A percentile compares a stretch with the other conserved stretches of the same genome.
phyloP scores from a whole-genome alignment of 2,329 filamentous ascomycete genomes.

The Atkinsonella hypoxylon region DNA sequence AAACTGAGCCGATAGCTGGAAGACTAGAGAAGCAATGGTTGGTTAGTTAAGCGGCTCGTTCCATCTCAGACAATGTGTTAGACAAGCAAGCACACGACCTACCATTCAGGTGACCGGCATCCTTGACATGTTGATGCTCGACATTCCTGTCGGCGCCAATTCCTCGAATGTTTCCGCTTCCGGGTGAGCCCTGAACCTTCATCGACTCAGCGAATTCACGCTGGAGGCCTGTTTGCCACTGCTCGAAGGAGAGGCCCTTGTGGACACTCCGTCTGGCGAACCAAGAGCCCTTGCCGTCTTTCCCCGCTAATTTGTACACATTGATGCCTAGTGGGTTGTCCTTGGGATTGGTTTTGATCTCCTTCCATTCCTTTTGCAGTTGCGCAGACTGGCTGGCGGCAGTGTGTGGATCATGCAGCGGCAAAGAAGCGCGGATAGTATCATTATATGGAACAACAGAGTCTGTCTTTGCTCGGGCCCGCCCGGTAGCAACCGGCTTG shows the following conservation, averaged over 20 bases:
- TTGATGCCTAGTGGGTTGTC: constrained; percentile 67
- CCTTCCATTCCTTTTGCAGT: constrained; percentile 80
- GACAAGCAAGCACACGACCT: not conserved
- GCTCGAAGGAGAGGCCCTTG: constrained; percentile 61
- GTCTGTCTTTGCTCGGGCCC: constrained; percentile 43
- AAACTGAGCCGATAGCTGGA: constrained; percentile 78
- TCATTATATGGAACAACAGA: constrained; percentile 39
- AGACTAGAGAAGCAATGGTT: constrained; percentile 40
- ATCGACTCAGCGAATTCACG: constrained; percentile 71
- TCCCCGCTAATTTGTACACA: constrained; percentile 67
- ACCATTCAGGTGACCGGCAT: constrained; percentile 53
- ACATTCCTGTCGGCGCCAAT: constrained; percentile 71
- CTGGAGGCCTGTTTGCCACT: constrained; percentile 66
- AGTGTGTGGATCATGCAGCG: constrained; percentile 27
- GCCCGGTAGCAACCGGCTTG: constrained; percentile 26
- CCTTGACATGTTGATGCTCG: constrained; percentile 47
- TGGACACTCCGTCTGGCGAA: constrained; percentile 80
- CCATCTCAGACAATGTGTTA: not conserved
- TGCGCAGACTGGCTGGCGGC: constrained; percentile 26
- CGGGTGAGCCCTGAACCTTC: constrained; percentile 55
- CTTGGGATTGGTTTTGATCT: constrained; percentile 56
- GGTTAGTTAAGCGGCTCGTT: not conserved
- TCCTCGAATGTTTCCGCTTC: constrained; percentile 66
- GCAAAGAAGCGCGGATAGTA: constrained; percentile 37
- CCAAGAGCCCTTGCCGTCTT: constrained; percentile 79